Evolutionary conservation across 495 filamentous ascomycete genomes (phyloP).

Genomic region (Penicillium fimorum): DNA sequence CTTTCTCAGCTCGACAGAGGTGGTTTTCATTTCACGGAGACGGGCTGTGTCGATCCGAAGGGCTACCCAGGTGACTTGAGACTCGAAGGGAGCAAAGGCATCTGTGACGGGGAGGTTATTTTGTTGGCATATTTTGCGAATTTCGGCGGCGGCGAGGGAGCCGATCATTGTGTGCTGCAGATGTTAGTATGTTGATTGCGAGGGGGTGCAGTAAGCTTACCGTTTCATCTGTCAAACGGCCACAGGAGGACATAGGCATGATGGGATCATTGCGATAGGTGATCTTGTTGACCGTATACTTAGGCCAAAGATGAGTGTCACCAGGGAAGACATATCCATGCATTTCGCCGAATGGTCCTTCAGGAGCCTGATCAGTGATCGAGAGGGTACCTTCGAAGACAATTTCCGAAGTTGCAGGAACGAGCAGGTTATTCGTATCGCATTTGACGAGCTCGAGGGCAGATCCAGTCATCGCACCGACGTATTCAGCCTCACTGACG

Average conservation of each 20-base stretch:
- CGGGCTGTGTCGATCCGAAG: conserved; percentile 34
- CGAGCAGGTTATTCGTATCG: conserved; percentile 39
- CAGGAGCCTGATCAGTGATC: conserved; percentile 29
- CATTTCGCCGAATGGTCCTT: conserved; percentile 42
- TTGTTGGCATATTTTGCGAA: conserved; percentile 37
- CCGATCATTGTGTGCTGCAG: conserved; percentile 39
- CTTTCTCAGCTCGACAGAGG: conserved; percentile 14
- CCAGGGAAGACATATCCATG: conserved; percentile 40
- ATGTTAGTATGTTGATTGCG: neutral
- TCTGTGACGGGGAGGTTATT: conserved; percentile 35
- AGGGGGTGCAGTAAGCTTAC: conserved; percentile 10
- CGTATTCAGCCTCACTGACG: conserved; percentile 35
- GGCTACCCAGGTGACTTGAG: conserved; percentile 43
- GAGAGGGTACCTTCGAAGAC: conserved; percentile 42
- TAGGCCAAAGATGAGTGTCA: conserved; percentile 25
- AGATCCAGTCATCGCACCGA: conserved; percentile 37
- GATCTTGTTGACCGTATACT: conserved; percentile 40
- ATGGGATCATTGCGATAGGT: conserved; percentile 42
- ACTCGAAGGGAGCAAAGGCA: conserved; percentile 39
- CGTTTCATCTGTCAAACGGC: conserved; percentile 38
- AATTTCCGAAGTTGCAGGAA: conserved; percentile 41
- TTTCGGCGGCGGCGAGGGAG: conserved; percentile 38
- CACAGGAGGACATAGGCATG: conserved; percentile 35
- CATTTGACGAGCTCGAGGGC: conserved; percentile 42
- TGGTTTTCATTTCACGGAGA: conserved; percentile 34